Percentiles rank a stretch among this genome's conserved stretches.
These are phyloP conservation scores for Sequoia sempervirens DNA, from an alignment of 75 land plant species.

Conservation along the genomic window DNA sequence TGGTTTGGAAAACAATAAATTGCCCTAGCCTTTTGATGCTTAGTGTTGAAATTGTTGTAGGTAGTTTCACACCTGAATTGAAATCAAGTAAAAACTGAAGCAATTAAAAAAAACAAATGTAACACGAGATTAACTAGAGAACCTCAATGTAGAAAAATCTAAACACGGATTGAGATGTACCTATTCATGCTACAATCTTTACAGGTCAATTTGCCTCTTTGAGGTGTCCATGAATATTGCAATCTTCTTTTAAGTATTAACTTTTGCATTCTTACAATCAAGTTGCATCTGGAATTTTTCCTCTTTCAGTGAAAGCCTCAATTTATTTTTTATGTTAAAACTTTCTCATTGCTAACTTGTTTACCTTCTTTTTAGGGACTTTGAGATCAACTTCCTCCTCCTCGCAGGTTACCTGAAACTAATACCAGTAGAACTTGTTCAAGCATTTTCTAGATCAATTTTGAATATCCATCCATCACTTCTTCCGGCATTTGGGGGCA, in stretches of 20 bases:
- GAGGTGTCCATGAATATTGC: neutral
- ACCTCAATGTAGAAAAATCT: too few species aligned
- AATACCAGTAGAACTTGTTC: slow-evolving; percentile 69
- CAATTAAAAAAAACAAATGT: too few species aligned
- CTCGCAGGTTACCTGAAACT: slow-evolving; percentile 92
- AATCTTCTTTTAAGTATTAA: neutral
- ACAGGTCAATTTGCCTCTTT: too few species aligned
- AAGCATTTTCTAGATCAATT: slow-evolving; percentile 71
- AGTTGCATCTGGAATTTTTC: neutral
- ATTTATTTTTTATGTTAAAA: neutral
- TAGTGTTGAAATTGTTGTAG: too few species aligned
- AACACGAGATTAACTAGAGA: too few species aligned
- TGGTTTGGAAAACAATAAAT: too few species aligned
- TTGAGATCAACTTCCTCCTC: slow-evolving; percentile 65
- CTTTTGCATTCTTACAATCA: neutral
- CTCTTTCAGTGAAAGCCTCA: neutral
- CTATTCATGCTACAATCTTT: too few species aligned
- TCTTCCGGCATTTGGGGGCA: slow-evolving; percentile 98
- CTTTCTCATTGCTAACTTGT: neutral
- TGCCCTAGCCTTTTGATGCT: too few species aligned
- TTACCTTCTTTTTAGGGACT: slow-evolving; percentile 26
- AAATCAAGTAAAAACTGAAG: too few species aligned
- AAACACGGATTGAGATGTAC: too few species aligned
- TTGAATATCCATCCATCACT: slow-evolving; percentile 95
- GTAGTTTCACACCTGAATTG: too few species aligned